These are phyloP conservation scores for Ophiosphaerella herpotricha DNA, from an alignment of 2,329 filamentous ascomycete species.

Conservation along the genomic window DNA sequence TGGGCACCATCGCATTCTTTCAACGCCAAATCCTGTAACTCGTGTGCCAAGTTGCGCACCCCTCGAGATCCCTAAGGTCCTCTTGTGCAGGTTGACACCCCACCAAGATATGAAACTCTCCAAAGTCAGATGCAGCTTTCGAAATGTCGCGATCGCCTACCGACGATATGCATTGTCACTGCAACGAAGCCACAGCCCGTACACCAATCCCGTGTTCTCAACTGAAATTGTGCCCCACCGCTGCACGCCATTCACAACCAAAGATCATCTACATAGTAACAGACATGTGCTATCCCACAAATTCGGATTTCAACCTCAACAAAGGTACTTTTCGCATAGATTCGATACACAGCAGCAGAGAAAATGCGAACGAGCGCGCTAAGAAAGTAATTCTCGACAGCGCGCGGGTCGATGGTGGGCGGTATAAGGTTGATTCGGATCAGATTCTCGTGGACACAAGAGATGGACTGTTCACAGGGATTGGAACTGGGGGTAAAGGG, in stretches of 20 bases:
- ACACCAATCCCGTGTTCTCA: constrained; percentile 1
- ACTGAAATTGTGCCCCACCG: not conserved
- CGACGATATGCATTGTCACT: not conserved
- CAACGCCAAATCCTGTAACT: too few relatives aligned
- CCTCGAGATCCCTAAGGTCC: too few relatives aligned
- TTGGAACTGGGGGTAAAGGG: constrained; percentile 22
- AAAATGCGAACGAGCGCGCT: constrained; percentile 23
- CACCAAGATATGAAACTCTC: too few relatives aligned
- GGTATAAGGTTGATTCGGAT: constrained; percentile 24
- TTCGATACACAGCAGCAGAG: constrained; percentile 23
- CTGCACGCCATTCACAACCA: too few relatives aligned
- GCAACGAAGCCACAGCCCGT: not conserved
- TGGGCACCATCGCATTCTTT: too few relatives aligned
- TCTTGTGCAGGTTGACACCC: too few relatives aligned
- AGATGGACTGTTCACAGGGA: constrained; percentile 26
- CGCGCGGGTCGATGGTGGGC: constrained; percentile 8
- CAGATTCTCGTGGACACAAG: constrained; percentile 30
- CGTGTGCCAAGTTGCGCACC: too few relatives aligned
- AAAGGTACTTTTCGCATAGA: constrained; percentile 23
- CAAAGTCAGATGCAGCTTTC: not conserved
- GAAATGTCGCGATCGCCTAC: not conserved
- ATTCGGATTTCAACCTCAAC: constrained; percentile 18
- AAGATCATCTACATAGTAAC: constrained; percentile 25
- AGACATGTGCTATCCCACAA: constrained; percentile 25
- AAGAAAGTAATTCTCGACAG: constrained; percentile 29